Base-by-base conservation (phyloP, 2,329 filamentous ascomycete species). In the Stachybotrys chlorohalonatus region DNA sequence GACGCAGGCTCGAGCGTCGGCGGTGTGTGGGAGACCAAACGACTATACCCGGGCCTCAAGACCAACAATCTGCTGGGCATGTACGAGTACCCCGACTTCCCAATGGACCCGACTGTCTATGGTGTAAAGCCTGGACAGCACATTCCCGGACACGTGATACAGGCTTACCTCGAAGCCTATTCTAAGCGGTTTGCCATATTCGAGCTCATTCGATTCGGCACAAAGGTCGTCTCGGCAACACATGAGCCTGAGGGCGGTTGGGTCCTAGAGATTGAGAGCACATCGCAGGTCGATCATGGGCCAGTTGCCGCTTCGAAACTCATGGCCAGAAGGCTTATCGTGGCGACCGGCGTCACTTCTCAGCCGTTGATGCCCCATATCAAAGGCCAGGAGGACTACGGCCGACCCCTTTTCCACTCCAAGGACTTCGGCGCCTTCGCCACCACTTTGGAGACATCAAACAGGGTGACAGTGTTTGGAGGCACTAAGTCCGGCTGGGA, bases 1-100 rank as follows among this genome's bases (percentile, higher is more conserved):
- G 85, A 89, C 47, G 67, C 73, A 6, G 73, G 75, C 8, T 66
- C 73, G 9, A 78, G 79, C 0, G 62, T 86, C 7, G 87, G 87
- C 1, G 87, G 87, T 3, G 82, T 83, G 16, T 90, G 86, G 87
- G 79, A 82, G 6, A 73, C 80, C 53, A 72, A 85, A 36, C 77
- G 85, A 0, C 68, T 89, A 0, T 86, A 90, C 65, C 80, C 83
- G 0, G 82, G 81, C 2, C 74, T 91, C 47, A 85, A 83, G 60
- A 83, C 81, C 52, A 91, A 91, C 69, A 90, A 90, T 62, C 77
- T 89, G 63, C 66, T 84, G 7, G 87, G 87, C 6, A 85, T 81
- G 0, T 88, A 84, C 60, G 86, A 91, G 66, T 90, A 80, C 63
- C 81, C 81, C 1, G 87, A 89, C 60, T 88, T 87, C 56, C 84